Evolutionary conservation across 116 monocot genomes (phyloP).

Genomic region (Iris pallida): DNA sequence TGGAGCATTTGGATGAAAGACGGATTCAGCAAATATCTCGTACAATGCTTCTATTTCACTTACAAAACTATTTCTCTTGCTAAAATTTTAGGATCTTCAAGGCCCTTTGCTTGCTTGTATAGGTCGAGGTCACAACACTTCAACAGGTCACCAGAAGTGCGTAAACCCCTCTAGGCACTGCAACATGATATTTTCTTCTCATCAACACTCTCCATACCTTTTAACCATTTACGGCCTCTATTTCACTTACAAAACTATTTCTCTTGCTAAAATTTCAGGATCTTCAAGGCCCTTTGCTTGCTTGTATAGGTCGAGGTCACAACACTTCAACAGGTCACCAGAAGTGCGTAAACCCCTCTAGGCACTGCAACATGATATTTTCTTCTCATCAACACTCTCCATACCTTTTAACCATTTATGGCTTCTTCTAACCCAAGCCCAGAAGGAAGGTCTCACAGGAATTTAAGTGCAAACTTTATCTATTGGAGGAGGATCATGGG

Average conservation of each 20-base stretch:
- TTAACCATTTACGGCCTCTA: too few species aligned
- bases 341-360: slow-evolving; percentile 52
- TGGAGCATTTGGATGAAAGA: slow-evolving; percentile 75
- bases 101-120: slow-evolving; percentile 53
- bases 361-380: slow-evolving; percentile 63
- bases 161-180: slow-evolving; percentile 60
- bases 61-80: slow-evolving; percentile 89
- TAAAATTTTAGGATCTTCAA: slow-evolving; percentile 71
- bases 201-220: slow-evolving; percentile 54
- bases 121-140: slow-evolving; percentile 73
- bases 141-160: slow-evolving; percentile 43
- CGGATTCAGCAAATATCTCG: slow-evolving; percentile 76
- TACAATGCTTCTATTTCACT: slow-evolving; percentile 95
- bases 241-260: slow-evolving; percentile 91
- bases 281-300: slow-evolving; percentile 65
- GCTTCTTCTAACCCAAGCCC: too few species aligned
- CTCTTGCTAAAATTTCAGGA: slow-evolving; percentile 77
- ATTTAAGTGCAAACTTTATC: too few species aligned
- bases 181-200: slow-evolving; percentile 46
- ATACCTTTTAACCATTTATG: too few species aligned
- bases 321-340: slow-evolving; percentile 56
- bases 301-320: slow-evolving; percentile 59
- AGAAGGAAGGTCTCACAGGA: too few species aligned
- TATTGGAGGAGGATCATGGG: too few species aligned
- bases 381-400: slow-evolving; percentile 39